Conservation (phyloP, 352 stramenopile species). For the Phytopythium vexans region DNA sequence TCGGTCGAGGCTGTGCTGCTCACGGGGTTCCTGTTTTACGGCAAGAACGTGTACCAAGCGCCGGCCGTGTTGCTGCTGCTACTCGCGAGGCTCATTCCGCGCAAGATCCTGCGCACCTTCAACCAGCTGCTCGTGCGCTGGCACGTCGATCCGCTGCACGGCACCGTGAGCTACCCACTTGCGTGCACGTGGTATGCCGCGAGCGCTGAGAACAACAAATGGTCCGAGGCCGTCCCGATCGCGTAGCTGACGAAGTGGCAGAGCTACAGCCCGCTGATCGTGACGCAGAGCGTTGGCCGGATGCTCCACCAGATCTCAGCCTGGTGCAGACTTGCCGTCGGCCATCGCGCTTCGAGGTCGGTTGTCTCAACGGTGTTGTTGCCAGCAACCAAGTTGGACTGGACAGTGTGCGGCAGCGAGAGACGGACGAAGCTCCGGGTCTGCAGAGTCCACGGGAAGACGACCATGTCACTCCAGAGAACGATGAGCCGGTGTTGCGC, state of each 20-base stretch:
- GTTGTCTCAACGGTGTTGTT: no score
- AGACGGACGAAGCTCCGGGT: no score
- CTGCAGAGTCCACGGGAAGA: no score
- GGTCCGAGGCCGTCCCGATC: slow-evolving; percentile 15
- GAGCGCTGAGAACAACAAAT: slow-evolving; percentile 26
- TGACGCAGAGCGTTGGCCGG: no score
- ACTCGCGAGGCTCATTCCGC: slow-evolving; percentile 17
- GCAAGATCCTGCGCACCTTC: slow-evolving; percentile 21
- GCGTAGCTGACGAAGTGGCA: neutral
- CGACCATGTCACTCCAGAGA: no score
- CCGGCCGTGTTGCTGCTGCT: slow-evolving; percentile 16
- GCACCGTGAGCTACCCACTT: slow-evolving; percentile 11
- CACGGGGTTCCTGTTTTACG: slow-evolving; percentile 18
- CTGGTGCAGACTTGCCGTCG: no score
- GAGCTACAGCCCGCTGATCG: no score
- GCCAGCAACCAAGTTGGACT: no score
- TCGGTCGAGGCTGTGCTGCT: slow-evolving; percentile 18
- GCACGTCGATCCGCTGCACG: slow-evolving; percentile 16
- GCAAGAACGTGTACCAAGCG: slow-evolving; percentile 17
- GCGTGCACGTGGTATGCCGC: slow-evolving; percentile 27
- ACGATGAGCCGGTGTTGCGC: no score
- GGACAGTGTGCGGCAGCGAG: no score
- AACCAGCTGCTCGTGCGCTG: slow-evolving; percentile 26
- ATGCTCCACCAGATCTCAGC: no score
- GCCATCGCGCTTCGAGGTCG: no score